Evolutionary conservation across 2,329 filamentous ascomycete genomes (phyloP), one percentile per base, ranked within the genome.

Genomic region (Penicillium sp.): DNA sequence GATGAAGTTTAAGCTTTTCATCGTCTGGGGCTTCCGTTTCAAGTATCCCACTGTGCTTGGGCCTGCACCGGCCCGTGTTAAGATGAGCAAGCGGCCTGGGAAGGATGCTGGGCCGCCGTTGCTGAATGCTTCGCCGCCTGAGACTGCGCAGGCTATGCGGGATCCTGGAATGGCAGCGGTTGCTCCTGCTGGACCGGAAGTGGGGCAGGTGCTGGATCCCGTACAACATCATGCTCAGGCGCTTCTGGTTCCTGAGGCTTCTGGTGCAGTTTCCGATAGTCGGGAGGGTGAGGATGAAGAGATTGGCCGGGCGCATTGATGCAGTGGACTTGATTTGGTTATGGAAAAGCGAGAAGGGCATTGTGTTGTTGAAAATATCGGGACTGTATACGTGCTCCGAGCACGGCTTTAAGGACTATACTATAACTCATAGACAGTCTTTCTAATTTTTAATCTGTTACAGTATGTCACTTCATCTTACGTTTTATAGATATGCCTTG

Each of bases 21-120:
- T 62, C 16, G 38, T 54, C 14, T 62, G 62, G 58, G 63, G 63
- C 0, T 66, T 66, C 52, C 47, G 59, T 1, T 63, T 47, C 45
- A 56, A 57, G 26, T 66, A 66, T 46, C 63, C 62, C 20, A 42
- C 52, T 4, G 55, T 63, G 24, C 48, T 66, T 22, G 62, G 62
- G 7, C 59, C 59, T 1, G 58, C 61, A 0, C 63, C 63, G 16
- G 45, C 54, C 0, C 46, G 45, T 4, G 56, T 61, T 1, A 51
- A 47, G 46, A 44, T 42, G 6, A 57, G 51, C 31, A 62, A 61
- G 42, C 44, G 49, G 23, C 60, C 60, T 1, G 48, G 49, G 3
- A 55, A 47, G 14, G 44, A 56, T 32, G 45, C 53, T 6, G 54
- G 60, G 34, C 42, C 46, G 39, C 27, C 45, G 6, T 31, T 58